A percentile compares a stretch with the other conserved stretches of the same genome.
These are phyloP conservation scores for Trebouxia gelatinosa DNA, from an alignment of 163 green algal species.

Conservation along the genomic window DNA sequence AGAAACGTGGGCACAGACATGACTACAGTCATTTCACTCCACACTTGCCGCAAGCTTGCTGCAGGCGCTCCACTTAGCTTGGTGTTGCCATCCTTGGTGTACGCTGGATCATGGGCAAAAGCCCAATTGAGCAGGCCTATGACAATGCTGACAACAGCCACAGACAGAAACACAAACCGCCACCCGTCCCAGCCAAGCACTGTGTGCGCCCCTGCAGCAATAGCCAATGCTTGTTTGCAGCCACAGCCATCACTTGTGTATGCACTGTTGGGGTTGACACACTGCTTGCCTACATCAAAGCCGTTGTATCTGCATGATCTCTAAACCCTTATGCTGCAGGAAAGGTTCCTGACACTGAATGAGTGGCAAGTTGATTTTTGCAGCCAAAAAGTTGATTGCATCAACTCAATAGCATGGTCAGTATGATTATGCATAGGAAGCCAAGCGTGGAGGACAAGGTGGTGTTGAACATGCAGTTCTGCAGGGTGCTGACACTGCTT, in stretches of 20 bases:
- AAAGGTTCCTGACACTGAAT: neutral
- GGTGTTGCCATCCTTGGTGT: neutral
- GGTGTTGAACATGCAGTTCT: too few relatives aligned
- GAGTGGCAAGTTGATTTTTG: too few relatives aligned
- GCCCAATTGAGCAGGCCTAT: conserved; percentile 27
- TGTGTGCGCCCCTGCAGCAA: neutral
- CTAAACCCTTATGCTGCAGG: neutral
- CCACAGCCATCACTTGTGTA: neutral
- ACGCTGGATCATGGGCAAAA: conserved; percentile 15
- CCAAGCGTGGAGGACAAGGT: too few relatives aligned
- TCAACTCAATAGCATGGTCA: too few relatives aligned
- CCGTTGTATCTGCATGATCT: neutral
- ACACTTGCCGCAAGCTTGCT: neutral
- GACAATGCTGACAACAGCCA: conserved; percentile 39
- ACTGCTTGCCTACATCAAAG: neutral
- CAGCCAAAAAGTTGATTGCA: too few relatives aligned
- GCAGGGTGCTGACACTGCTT: too few relatives aligned
- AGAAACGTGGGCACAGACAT: conserved; percentile 63
- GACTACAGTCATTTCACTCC: conserved; percentile 46
- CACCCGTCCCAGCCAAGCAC: conserved; percentile 48
- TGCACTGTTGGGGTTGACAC: neutral
- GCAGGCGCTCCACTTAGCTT: neutral
- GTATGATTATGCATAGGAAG: too few relatives aligned
- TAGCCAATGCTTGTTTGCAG: neutral
- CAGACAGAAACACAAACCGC: conserved; percentile 60